Conservation (phyloP, 73 alveolate genomes). For the Stentor coeruleus region DNA sequence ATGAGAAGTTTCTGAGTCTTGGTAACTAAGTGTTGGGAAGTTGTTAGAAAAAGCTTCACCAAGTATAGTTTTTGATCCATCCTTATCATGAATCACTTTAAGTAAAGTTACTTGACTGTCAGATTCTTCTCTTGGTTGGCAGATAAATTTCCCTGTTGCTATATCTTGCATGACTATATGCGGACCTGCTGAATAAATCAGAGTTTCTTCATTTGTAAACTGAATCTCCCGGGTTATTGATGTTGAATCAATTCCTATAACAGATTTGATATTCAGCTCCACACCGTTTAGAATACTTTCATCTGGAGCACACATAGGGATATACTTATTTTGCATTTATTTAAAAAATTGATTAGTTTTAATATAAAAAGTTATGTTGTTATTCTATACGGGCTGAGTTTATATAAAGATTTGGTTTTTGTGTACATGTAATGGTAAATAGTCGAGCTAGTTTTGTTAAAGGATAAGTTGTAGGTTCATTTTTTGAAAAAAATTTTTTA, state of each 20-base stretch:
- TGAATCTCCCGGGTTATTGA: constrained; percentile 35
- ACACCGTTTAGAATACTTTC: constrained; percentile 49
- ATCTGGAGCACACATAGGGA: background rate
- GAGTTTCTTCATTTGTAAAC: constrained; percentile 45
- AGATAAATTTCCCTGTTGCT: constrained; percentile 32
- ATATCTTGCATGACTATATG: constrained; percentile 51
- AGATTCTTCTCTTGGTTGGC: constrained; percentile 35
- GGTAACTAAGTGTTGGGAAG: constrained; percentile 18
- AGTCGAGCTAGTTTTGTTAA: no score
- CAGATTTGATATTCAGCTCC: constrained; percentile 31
- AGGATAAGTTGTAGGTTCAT: no score
- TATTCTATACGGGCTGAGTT: no score
- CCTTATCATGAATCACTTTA: constrained; percentile 41
- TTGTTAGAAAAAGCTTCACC: constrained; percentile 40
- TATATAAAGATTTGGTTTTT: no score
- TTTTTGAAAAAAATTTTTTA: no score
- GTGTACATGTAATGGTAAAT: no score
- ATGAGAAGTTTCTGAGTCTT: background rate
- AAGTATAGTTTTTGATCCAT: constrained; percentile 43
- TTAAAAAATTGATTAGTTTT: no score
- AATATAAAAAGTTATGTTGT: no score
- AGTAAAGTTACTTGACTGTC: constrained; percentile 34
- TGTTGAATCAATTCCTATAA: constrained; percentile 38
- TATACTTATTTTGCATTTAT: background rate
- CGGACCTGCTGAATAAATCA: constrained; percentile 51